These are phyloP conservation scores for Phlyctochytrium arcticum DNA, from an alignment of 192 early-diverging fungal species.

Conservation along the genomic window DNA sequence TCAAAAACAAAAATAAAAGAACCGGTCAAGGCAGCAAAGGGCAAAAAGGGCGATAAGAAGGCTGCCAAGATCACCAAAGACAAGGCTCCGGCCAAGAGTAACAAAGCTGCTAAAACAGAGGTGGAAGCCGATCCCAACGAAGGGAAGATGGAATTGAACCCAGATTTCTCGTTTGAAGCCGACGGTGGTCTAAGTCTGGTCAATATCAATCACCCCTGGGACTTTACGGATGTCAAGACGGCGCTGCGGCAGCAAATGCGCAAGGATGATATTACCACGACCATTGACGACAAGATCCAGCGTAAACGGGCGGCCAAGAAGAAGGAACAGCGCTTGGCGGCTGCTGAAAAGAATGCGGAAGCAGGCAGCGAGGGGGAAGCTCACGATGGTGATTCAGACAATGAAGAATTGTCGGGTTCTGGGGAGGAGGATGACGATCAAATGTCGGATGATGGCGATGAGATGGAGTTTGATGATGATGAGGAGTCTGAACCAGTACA, in stretches of 20 bases:
- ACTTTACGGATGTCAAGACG: constrained; percentile 75
- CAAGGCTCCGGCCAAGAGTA: background rate
- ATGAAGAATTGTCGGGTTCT: background rate
- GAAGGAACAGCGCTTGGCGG: constrained; percentile 12
- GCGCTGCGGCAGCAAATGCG: constrained; percentile 56
- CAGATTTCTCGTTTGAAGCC: constrained; percentile 72
- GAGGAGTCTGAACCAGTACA: too few species aligned
- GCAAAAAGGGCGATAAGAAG: background rate
- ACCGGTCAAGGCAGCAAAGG: too few species aligned
- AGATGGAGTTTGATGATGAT: background rate
- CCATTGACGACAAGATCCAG: constrained; percentile 32
- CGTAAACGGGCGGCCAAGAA: constrained; percentile 9
- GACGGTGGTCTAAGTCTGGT: constrained; percentile 60
- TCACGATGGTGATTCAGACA: background rate
- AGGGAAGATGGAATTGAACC: constrained; percentile 66
- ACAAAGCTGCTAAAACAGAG: constrained; percentile 33
- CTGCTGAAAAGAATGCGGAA: background rate
- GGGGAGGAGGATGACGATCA: background rate
- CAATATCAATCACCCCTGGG: constrained; percentile 64
- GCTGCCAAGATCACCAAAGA: background rate
- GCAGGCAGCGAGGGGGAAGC: background rate
- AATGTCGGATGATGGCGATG: constrained; percentile 2
- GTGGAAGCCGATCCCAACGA: too few species aligned
- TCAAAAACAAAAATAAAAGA: too few species aligned
- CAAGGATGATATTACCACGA: background rate